phyloP scores from a whole-genome alignment of 768 basidiomycete species.

The Peribolospora kevripleyi region DNA sequence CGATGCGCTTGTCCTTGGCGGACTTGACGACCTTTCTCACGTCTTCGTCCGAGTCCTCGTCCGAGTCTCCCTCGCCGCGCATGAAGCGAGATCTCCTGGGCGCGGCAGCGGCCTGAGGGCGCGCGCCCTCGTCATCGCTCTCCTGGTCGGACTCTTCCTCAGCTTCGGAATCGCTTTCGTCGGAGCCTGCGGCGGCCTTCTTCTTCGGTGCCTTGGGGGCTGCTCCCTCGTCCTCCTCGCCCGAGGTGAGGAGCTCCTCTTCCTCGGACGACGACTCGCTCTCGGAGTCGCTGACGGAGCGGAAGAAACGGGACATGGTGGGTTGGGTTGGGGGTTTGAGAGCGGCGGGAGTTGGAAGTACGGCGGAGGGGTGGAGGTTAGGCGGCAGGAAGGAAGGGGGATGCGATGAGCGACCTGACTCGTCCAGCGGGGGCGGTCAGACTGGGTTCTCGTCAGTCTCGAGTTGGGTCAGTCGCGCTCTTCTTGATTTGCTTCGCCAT shows the following conservation, averaged over 20 bases:
- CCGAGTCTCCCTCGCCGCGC: slow-evolving; percentile 30
- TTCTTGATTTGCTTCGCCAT: too few species aligned
- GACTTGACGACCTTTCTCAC: slow-evolving; percentile 53
- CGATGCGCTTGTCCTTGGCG: slow-evolving; percentile 72
- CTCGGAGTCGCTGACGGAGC: slow-evolving; percentile 12
- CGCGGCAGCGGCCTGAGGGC: slow-evolving; percentile 22
- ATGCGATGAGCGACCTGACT: too few species aligned
- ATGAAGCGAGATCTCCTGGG: slow-evolving; percentile 50
- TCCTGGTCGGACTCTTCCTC: slow-evolving; percentile 47
- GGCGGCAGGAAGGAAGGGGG: too few species aligned
- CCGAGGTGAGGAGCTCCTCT: slow-evolving; percentile 11
- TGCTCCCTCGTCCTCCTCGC: slow-evolving; percentile 1
- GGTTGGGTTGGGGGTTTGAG: too few species aligned
- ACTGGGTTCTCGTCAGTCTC: too few species aligned
- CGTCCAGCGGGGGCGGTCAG: too few species aligned
- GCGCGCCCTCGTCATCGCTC: slow-evolving; percentile 26
- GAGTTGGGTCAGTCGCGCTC: too few species aligned
- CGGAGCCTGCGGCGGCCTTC: slow-evolving; percentile 56
- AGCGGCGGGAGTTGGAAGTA: too few species aligned
- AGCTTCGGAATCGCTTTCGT: slow-evolving; percentile 49
- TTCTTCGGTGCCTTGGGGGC: slow-evolving; percentile 6
- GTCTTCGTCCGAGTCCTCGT: slow-evolving; percentile 33
- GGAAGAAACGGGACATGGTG: slow-evolving; percentile 14
- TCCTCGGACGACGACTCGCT: slow-evolving; percentile 23
- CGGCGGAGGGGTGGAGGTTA: too few species aligned